These are phyloP conservation scores for Dillenia turbinata DNA, from an alignment of 164 flowering plant species.

Conservation along the genomic window DNA sequence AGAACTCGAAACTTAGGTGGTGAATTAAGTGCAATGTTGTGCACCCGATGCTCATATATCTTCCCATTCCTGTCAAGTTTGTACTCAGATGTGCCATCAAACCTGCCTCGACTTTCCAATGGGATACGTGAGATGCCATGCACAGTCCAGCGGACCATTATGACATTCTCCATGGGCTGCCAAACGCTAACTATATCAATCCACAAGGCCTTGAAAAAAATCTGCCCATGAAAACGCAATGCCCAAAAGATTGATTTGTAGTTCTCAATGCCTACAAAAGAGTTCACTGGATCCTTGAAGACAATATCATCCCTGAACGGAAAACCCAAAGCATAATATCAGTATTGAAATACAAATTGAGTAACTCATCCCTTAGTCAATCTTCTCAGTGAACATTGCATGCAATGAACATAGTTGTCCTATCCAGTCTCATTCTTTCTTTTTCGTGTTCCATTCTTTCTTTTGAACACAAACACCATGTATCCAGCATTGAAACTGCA, in stretches of 20 bases:
- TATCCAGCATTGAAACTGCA: too few relatives aligned
- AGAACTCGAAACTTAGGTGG: slow-evolving; percentile 63
- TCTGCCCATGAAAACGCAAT: slow-evolving; percentile 63
- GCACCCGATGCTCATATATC: slow-evolving; percentile 76
- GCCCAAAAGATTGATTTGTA: slow-evolving; percentile 83
- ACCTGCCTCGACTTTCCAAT: slow-evolving; percentile 80
- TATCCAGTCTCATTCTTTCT: too few relatives aligned
- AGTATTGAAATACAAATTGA: background rate
- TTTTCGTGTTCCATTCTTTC: too few relatives aligned
- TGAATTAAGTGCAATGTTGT: slow-evolving; percentile 65
- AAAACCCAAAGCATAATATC: background rate
- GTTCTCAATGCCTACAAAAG: slow-evolving; percentile 71
- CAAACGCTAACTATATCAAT: slow-evolving; percentile 64
- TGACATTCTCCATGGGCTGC: slow-evolving; percentile 71
- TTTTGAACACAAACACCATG: too few relatives aligned
- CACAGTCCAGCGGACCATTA: slow-evolving; percentile 78
- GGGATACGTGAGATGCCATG: slow-evolving; percentile 77
- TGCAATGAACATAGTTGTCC: too few relatives aligned
- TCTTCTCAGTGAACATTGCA: too few relatives aligned
- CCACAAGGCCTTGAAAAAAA: slow-evolving; percentile 69
- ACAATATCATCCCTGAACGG: slow-evolving; percentile 74
- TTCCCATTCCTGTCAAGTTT: slow-evolving; percentile 83
- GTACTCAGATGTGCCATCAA: slow-evolving; percentile 79
- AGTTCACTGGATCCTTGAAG: slow-evolving; percentile 78
- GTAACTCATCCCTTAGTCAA: too few relatives aligned